A percentile compares a stretch with the other conserved stretches of the same genome.
Conservation (phyloP, 371 early-diverging fungal species). For the Gilbertella persicaria region DNA sequence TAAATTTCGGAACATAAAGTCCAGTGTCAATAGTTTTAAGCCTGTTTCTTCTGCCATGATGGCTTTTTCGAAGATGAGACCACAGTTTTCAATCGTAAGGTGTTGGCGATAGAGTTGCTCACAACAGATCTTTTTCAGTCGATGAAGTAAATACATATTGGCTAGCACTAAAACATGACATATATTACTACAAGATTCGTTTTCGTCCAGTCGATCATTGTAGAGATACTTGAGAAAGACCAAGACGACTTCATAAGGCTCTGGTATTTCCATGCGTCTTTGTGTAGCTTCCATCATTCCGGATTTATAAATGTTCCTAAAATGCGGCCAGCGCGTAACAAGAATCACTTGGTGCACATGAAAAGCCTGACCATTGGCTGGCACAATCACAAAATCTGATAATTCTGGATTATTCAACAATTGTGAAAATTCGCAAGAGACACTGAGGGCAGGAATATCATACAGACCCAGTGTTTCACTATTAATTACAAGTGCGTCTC, state of each 20-base stretch:
- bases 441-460: constrained; percentile 44
- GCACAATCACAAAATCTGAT: constrained; percentile 63
- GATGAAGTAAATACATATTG: constrained; percentile 62
- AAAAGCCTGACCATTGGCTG: constrained; percentile 48
- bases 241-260: constrained; percentile 56
- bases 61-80: constrained; percentile 60
- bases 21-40: constrained; percentile 51
- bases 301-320: constrained; percentile 59
- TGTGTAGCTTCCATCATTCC: constrained; percentile 68
- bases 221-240: constrained; percentile 69
- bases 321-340: constrained; percentile 75
- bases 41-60: constrained; percentile 58
- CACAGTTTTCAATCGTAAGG: constrained; percentile 53
- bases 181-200: constrained; percentile 47
- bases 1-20: constrained; percentile 58
- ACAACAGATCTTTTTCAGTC: constrained; percentile 64
- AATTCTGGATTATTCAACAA: constrained; percentile 62
- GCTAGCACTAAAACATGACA: constrained; percentile 64
- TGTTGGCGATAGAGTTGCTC: constrained; percentile 52
- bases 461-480: constrained; percentile 61
- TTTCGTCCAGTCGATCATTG: constrained; percentile 58
- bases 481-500: constrained; percentile 59
- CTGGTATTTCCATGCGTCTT: constrained; percentile 60
- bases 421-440: constrained; percentile 51
- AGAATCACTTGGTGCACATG: constrained; percentile 68